phyloP scores from a whole-genome alignment of 164 flowering plant species.

The Chimonanthus salicifolius region DNA sequence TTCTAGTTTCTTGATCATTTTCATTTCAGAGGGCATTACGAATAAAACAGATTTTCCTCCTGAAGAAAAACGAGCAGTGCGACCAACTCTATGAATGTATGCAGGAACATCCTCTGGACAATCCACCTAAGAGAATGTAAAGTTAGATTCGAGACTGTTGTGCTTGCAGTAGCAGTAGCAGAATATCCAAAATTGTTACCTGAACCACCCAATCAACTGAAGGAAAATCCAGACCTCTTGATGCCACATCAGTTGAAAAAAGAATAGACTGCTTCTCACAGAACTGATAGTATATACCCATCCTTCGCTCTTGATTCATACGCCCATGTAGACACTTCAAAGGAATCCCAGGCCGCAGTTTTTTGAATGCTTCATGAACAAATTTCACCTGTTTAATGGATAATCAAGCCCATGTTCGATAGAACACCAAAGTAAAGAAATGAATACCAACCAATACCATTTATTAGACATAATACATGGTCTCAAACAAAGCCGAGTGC shows the following conservation, averaged over 20 bases:
- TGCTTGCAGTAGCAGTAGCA: too few relatives aligned
- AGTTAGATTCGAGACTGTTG: slow-evolving; percentile 6
- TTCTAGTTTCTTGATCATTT: slow-evolving; percentile 72
- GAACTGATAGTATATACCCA: slow-evolving; percentile 65
- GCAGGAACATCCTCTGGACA: slow-evolving; percentile 86
- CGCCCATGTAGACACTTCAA: slow-evolving; percentile 87
- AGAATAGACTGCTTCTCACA: slow-evolving; percentile 68
- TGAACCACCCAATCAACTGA: slow-evolving; percentile 98
- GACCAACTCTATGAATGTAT: slow-evolving; percentile 95
- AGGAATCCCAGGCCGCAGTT: slow-evolving; percentile 89
- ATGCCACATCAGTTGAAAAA: slow-evolving; percentile 81
- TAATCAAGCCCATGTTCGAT: not conserved
- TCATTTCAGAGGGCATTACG: slow-evolving; percentile 65
- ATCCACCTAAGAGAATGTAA: slow-evolving; percentile 53
- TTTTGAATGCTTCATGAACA: slow-evolving; percentile 85
- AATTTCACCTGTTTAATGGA: slow-evolving; percentile 56
- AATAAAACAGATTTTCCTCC: slow-evolving; percentile 76
- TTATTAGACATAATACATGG: not conserved
- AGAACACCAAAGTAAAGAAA: not conserved
- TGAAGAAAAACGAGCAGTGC: slow-evolving; percentile 80
- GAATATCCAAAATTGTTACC: slow-evolving; percentile 28
- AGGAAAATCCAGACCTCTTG: slow-evolving; percentile 94
- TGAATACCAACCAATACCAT: not conserved
- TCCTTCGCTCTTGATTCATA: slow-evolving; percentile 71
- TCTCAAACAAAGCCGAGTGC: not conserved